Base-by-base conservation (phyloP, 2,329 filamentous ascomycete genomes). In the Chalaropsis ovoidea region DNA sequence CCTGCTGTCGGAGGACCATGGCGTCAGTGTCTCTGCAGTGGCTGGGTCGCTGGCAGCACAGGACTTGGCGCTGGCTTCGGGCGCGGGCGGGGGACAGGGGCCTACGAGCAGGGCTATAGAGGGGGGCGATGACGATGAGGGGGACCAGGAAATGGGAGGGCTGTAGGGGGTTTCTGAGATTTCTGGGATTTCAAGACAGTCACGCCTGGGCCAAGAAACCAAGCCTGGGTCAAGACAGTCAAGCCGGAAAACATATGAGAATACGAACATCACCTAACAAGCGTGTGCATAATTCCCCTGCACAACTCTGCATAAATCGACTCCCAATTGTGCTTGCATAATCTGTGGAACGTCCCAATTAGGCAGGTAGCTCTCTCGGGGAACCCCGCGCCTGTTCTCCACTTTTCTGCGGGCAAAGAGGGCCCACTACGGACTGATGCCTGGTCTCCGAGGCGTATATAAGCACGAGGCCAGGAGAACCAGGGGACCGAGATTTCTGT, bases 1-100 rank as follows among this genome's bases (percentile, higher is more conserved):
- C n/a, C 60, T 67, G 24, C 42, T 67, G 45, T 67, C 66, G 6
- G 66, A 65, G 22, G 66, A 67, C 17, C 66, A 67, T 42, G 66
- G 66, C 11, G 62, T 67, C 10, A 67, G 66, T 49, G 62, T 65
- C 13, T 67, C 62, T 24, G 52, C 27, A 39, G 45, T 61, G 24
- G 47, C 35, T 41, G 54, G 41, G 22, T 24, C n/a, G 58, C 15
- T 27, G 24, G 35, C 24, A 31, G 43, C 17, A 27, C 60, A 42
- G 8, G 15, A 42, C 15, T 24, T 27, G 22, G 60, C 7, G 31
- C 31, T 13, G 3, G 22, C 24, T 62, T 41, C 61, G 27, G 22
- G 42, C 10, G n/a, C 61, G 27, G 22, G 42, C 10, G n/a, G n/a
- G 24, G 49, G 27, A 62, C 42, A 35, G 4, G 1, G 5, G 35